Base-by-base conservation (phyloP, 495 filamentous ascomycete genomes). In the Daldinia concentrica region DNA sequence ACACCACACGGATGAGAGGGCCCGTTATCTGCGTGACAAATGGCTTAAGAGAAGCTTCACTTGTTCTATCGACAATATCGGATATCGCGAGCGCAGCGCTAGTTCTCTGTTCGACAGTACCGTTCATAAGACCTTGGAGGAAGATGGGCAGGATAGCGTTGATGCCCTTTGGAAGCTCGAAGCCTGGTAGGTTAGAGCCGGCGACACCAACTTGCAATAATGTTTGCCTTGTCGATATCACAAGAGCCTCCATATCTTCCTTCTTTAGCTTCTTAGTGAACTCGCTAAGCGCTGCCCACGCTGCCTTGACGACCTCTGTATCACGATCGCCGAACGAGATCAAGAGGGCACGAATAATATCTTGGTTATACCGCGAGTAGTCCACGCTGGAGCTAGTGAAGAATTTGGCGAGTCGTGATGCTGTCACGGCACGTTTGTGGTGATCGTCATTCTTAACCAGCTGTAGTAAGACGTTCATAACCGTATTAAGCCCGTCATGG, bases 1-100 rank as follows among this genome's bases (percentile, higher is more conserved):
- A 97, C 7, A 98, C 94, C 14, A 99, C 94, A 84, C 95, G 90
- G 76, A 99, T 99, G 29, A 99, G 87, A 12, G 95, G 96, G 77
- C 95, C 95, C 17, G 95, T 98, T 72, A 99, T 98, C 74, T 98
- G 93, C 19, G 94, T 98, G 61, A 98, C 95, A 74, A 96, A 98
- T 22, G 93, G 92, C 80, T 93, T 93, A 62, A 99, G 84, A 15
- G 93, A 90, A 61, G 93, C 89, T 39, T 91, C 86, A 72, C 87
- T 92, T 6, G 95, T 95, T 32, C 95, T 87, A 79, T 98, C 96
- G 71, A 98, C 89, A 69, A 99, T 91, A 76, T 99, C 96, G 3
- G 93, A 95, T 70, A 99, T 97, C 7, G 92, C 95, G 54, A 99
- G 85, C 62, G 96, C 96, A 43, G 95, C 87, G 76, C 97, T 91